These are phyloP conservation scores for Melastoma malabathricum DNA, from an alignment of 345 rosid species.

Conservation along the genomic window DNA sequence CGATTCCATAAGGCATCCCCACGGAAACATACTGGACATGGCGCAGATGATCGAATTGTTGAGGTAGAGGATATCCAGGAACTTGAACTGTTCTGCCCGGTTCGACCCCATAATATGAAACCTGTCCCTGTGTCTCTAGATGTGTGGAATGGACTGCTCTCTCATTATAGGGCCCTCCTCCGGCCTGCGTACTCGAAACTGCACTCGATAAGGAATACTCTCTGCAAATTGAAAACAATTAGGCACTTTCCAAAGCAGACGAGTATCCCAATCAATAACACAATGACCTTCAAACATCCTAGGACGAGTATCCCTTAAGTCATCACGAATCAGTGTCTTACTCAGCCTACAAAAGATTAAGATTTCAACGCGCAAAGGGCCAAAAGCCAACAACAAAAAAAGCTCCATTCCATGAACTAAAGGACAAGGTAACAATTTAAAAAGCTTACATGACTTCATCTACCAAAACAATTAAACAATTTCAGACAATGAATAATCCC, in stretches of 20 bases:
- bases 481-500: too few relatives aligned
- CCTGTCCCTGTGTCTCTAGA: conserved; percentile 19
- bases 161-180: conserved; percentile 7
- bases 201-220: conserved; percentile 15
- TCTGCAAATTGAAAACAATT: conserved; percentile 17
- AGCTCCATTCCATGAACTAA: too few relatives aligned
- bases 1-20: conserved; percentile 22
- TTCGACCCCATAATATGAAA: conserved; percentile 14
- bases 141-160: background rate
- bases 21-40: conserved; percentile 26
- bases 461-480: too few relatives aligned
- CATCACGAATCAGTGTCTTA: too few relatives aligned
- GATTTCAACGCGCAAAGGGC: too few relatives aligned
- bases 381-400: too few relatives aligned
- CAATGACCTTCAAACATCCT: background rate
- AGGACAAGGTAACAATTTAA: too few relatives aligned
- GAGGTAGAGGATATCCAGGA: conserved; percentile 28
- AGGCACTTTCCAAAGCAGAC: conserved; percentile 1
- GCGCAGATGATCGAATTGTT: conserved; percentile 26
- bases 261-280: conserved; percentile 3
- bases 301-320: too few relatives aligned
- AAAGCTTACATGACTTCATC: too few relatives aligned
- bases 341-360: too few relatives aligned
- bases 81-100: conserved; percentile 18
- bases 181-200: conserved; percentile 10